Evolutionary conservation across 2,329 filamentous ascomycete genomes (phyloP), one percentile per base, ranked within the genome.

Genomic region (Fusarium aywerte): DNA sequence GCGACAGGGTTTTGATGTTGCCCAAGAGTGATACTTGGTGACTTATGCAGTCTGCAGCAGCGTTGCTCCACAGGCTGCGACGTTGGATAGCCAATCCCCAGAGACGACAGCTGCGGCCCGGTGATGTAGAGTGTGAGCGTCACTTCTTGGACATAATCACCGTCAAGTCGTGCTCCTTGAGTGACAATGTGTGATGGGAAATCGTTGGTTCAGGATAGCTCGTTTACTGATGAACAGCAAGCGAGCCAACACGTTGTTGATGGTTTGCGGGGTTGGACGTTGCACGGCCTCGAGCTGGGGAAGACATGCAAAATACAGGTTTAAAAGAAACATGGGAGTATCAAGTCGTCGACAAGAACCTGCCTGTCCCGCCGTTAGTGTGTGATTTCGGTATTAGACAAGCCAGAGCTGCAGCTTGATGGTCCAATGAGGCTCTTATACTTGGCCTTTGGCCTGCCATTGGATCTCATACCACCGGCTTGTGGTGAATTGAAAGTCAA

Each of bases 371-470:
- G 31, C 42, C 42, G 16, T 25, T 36, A n/a, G 23, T 15, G 21
- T 25, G 18, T n/a, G 32, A 16, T 63, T 44, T 45, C n/a, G 16
- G 45, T 35, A 27, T 38, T 13, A 29, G 23, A 31, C 29, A 31
- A 42, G 27, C 48, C 43, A 55, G 31, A 36, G 49, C 23, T 52
- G 40, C 33, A 53, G 47, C 48, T 29, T 35, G 12, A 18, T 60
- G 23, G 49, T 38, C 45, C 59, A 68, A 68, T 67, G 27, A 66
- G 42, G 39, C 57, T 49, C 35, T 55, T 44, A 40, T 66, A 32
- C 18, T 36, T 20, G 8, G 38, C 43, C 29, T 23, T 48, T 35
- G 27, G 25, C 23, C 36, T 53, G 35, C 36, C 56, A 68, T 68
- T 66, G 56, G 55, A n/a, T 29, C 36, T 33, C 27, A 10, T 18